Evolutionary conservation across 495 filamentous ascomycete species (phyloP), one percentile per base, ranked within the genome.

Genomic region (Penicillium daleae): DNA sequence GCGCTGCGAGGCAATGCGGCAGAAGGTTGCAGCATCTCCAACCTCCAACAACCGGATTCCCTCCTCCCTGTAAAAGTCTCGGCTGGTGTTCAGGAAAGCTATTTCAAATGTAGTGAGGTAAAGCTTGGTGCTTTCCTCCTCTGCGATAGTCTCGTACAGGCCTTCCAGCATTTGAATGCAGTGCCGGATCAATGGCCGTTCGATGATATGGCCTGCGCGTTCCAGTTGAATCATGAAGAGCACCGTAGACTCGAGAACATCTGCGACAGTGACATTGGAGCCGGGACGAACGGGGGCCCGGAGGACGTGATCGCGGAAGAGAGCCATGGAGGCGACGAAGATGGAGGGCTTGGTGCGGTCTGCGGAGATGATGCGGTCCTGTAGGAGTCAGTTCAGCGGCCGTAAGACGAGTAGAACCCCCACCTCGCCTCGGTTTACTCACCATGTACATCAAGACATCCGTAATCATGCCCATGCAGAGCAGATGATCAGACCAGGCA

Each of bases 391-490:
- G 35, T 7, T 44, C n/a, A 29, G 10, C 15, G 3, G 22, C 4
- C 24, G 1, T 15, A 6, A 19, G 24, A n/a, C 1, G 13, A 24
- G 4, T n/a, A 10, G 15, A 26, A 52, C 27, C 0, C 4, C 42
- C 10, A 27, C 4, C 49, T 15, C 10, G 5, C 2, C 15, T 21
- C 4, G 13, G 8, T 27, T 29, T 26, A 68, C 87, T 60, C 70
- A 91, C 89, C 85, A 99, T 93, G 66, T 99, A 99, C 93, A 99
- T 97, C 37, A 98, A 76, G 33, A 99, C 92, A 72, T 99, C 96
- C 12, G 94, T 95, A 46, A 92, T 88, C 96, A 99, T 98, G 65
- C 92, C 91, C 93, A 97, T 97, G 57, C 90, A 92, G 17, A 91
- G 80, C 69, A 92, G 91, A 70, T 99, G 94, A 57, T 95, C 89